Percentiles rank a stretch among this genome's conserved stretches.
Evolutionary conservation across 148 eudicot species (phyloP).

Genomic region (Cornus kousa): DNA sequence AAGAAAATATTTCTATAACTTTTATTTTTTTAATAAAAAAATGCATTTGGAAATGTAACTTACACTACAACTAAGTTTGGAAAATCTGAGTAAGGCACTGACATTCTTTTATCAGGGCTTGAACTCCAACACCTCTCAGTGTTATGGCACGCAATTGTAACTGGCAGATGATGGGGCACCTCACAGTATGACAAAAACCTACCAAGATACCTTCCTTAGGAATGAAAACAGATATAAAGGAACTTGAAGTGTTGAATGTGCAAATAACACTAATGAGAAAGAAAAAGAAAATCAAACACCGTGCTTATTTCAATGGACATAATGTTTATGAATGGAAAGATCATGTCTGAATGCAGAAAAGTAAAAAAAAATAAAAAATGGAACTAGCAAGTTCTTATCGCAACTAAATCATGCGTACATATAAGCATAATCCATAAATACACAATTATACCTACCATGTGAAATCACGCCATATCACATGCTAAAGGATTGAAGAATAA

Average conservation of each 20-base stretch:
- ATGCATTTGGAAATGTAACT: constrained; percentile 31
- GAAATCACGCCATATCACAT: neutral
- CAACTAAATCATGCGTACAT: neutral
- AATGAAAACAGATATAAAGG: constrained; percentile 7
- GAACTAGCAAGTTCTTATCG: neutral
- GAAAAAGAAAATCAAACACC: neutral
- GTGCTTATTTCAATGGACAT: neutral
- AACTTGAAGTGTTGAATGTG: neutral
- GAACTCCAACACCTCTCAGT: constrained; percentile 85
- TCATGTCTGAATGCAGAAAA: neutral
- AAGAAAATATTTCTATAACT: too few species aligned
- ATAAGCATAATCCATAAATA: too few species aligned
- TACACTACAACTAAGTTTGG: constrained; percentile 81
- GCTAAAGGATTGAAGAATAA: neutral
- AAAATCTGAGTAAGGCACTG: constrained; percentile 66
- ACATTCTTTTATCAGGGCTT: constrained; percentile 51
- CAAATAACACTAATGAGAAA: neutral
- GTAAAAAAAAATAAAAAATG: neutral
- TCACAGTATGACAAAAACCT: constrained; percentile 86
- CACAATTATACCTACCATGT: neutral
- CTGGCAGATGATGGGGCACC: constrained; percentile 72
- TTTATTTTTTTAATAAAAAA: neutral
- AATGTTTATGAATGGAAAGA: neutral
- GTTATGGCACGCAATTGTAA: constrained; percentile 82
- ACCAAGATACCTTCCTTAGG: constrained; percentile 15